phyloP scores from a whole-genome alignment of 2,329 filamentous ascomycete species.

The Ascochyta lentis region DNA sequence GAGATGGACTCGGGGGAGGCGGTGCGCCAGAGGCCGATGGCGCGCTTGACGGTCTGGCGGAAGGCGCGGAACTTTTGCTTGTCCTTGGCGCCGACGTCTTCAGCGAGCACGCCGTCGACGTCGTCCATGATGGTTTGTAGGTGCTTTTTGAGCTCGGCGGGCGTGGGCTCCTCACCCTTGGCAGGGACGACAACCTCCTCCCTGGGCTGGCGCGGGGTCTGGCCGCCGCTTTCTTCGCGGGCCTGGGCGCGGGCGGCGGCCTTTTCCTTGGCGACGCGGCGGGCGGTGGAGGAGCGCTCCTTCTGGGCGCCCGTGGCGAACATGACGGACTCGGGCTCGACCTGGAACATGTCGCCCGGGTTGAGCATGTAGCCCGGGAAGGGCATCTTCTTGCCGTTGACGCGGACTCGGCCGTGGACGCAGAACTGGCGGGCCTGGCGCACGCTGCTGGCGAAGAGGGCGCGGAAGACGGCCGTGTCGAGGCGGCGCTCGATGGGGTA shows the following conservation, averaged over 20 bases:
- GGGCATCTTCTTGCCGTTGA: slow-evolving; percentile 97
- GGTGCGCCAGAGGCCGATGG: slow-evolving; percentile 62
- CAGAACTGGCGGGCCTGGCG: slow-evolving; percentile 94
- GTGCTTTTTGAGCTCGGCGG: slow-evolving; percentile 42
- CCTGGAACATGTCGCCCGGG: slow-evolving; percentile 97
- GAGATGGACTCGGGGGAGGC: slow-evolving; percentile 56
- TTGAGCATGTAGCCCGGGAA: slow-evolving; percentile 94
- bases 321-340: slow-evolving; percentile 86
- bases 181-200: slow-evolving; percentile 8
- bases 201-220: slow-evolving; percentile 22
- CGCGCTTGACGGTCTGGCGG: slow-evolving; percentile 67
- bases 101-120: slow-evolving; percentile 66
- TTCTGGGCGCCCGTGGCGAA: slow-evolving; percentile 83
- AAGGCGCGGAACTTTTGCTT: slow-evolving; percentile 81
- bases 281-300: slow-evolving; percentile 39
- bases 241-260: slow-evolving; percentile 38
- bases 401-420: slow-evolving; percentile 88
- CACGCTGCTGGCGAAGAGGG: slow-evolving; percentile 91
- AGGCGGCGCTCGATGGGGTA: slow-evolving; percentile 88
- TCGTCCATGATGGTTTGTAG: slow-evolving; percentile 51
- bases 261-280: slow-evolving; percentile 39
- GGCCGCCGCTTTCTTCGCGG: slow-evolving; percentile 28
- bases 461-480: slow-evolving; percentile 92
- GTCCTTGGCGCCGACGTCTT: slow-evolving; percentile 69
- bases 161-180: slow-evolving; percentile 35